These are phyloP conservation scores for Fusarium solani-melongenae DNA, from an alignment of 2,329 filamentous ascomycete species.

Conservation along the genomic window DNA sequence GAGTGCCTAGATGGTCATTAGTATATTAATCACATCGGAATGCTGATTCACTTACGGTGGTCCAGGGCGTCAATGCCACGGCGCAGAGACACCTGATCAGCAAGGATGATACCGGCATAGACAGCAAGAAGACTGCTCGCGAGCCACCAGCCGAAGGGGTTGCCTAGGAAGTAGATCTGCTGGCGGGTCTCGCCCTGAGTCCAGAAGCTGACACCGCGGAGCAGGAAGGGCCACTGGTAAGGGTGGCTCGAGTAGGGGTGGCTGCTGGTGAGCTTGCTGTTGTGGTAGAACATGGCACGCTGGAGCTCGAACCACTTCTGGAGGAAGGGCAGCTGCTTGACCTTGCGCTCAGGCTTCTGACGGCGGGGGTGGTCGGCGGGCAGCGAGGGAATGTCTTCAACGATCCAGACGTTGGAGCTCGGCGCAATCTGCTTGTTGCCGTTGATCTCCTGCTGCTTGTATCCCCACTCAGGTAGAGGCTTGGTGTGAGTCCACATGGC, in stretches of 20 bases:
- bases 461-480: constrained; percentile 96
- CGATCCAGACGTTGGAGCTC: constrained; percentile 93
- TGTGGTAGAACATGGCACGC: constrained; percentile 99
- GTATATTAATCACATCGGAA: neutral
- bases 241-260: constrained; percentile 96
- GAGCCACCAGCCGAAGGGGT: constrained; percentile 98
- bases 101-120: constrained; percentile 89
- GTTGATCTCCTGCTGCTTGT: constrained; percentile 98
- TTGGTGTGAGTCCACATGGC: constrained; percentile 99
- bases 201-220: constrained; percentile 99
- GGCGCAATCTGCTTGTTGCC: constrained; percentile 96
- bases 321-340: constrained; percentile 88
- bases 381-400: constrained; percentile 89
- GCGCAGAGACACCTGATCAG: constrained; percentile 92
- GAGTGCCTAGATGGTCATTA: constrained; percentile 72
- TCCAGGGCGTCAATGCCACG: constrained; percentile 94
- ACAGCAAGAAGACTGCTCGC: constrained; percentile 92
- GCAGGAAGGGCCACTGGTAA: constrained; percentile 97
- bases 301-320: constrained; percentile 97
- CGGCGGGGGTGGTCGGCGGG: constrained; percentile 77
- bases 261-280: constrained; percentile 96
- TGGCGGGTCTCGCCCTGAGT: constrained; percentile 93
- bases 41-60: constrained; percentile 74
- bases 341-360: constrained; percentile 78
- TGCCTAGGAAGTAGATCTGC: constrained; percentile 98